Conservation (phyloP, 2,329 filamentous ascomycete genomes). For the Huntiella bhutanensis region DNA sequence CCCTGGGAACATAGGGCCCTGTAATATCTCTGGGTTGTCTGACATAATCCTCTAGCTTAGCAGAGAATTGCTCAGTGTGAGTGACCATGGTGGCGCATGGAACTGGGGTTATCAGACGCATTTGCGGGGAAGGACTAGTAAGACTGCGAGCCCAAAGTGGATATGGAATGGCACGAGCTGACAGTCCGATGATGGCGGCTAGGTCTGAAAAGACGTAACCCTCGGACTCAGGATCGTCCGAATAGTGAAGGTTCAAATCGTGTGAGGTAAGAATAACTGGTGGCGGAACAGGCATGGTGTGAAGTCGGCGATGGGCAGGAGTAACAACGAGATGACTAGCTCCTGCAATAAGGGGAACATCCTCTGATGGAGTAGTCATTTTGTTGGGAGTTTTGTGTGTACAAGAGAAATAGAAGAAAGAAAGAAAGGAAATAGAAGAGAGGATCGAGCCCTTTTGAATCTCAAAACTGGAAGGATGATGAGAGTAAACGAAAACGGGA, state of each 20-base stretch:
- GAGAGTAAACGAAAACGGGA: too few relatives aligned
- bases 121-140: background rate
- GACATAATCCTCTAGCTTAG: too few relatives aligned
- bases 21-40: too few relatives aligned
- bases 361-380: too few relatives aligned
- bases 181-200: background rate
- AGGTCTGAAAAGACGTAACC: slow-evolving; percentile 1
- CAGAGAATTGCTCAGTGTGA: background rate
- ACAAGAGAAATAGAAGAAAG: too few relatives aligned
- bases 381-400: too few relatives aligned
- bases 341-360: too few relatives aligned
- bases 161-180: background rate
- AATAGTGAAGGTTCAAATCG: background rate
- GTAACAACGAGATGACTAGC: too few relatives aligned
- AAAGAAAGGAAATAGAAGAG: too few relatives aligned
- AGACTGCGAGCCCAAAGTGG: background rate
- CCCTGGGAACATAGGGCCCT: too few relatives aligned
- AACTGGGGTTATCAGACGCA: background rate
- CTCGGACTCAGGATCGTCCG: background rate
- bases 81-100: background rate
- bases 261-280: background rate
- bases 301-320: background rate
- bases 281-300: background rate
- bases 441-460: too few relatives aligned
- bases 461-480: too few relatives aligned